These are phyloP conservation scores for Pythium rhizo-oryzae DNA, from an alignment of 352 stramenopile genomes.

Conservation along the genomic window DNA sequence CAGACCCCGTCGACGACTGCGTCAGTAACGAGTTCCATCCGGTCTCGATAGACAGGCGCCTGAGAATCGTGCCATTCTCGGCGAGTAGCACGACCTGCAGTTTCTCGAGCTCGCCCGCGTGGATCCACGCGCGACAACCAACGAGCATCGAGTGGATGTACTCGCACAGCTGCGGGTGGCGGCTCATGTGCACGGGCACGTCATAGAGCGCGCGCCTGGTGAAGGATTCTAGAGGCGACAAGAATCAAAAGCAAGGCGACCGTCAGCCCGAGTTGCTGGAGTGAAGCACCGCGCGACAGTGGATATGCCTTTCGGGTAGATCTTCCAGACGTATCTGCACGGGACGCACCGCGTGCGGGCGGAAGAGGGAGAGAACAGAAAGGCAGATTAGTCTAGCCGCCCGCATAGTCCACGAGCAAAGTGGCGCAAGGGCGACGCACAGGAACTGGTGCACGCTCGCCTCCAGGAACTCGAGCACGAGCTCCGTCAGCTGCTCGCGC, in stretches of 20 bases:
- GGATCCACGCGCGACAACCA: constrained; percentile 68
- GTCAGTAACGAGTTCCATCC: constrained; percentile 33
- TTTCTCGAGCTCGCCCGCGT: constrained; percentile 64
- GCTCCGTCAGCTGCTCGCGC: constrained; percentile 46
- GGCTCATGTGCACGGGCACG: constrained; percentile 80
- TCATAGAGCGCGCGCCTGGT: constrained; percentile 65
- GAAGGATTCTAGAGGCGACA: constrained; percentile 78
- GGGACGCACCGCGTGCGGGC: neutral
- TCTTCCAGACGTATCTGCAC: constrained; percentile 29
- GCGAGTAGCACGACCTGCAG: constrained; percentile 61
- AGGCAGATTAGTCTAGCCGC: too few relatives aligned
- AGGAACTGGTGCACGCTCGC: constrained; percentile 76
- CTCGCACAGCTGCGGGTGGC: constrained; percentile 69
- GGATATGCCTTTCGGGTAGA: constrained; percentile 22
- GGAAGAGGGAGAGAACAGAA: too few relatives aligned
- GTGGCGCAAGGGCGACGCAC: constrained; percentile 42
- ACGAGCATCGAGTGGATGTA: constrained; percentile 79
- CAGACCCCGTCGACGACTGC: neutral
- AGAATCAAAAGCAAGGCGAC: too few relatives aligned
- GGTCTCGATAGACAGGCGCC: constrained; percentile 61
- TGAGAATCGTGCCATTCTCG: constrained; percentile 41
- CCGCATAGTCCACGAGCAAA: too few relatives aligned
- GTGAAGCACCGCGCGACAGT: neutral
- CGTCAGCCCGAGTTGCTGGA: neutral
- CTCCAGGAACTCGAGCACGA: constrained; percentile 82